phyloP scores from a whole-genome alignment of 2,329 filamentous ascomycete species.

The Monosporascus cannonballus region DNA sequence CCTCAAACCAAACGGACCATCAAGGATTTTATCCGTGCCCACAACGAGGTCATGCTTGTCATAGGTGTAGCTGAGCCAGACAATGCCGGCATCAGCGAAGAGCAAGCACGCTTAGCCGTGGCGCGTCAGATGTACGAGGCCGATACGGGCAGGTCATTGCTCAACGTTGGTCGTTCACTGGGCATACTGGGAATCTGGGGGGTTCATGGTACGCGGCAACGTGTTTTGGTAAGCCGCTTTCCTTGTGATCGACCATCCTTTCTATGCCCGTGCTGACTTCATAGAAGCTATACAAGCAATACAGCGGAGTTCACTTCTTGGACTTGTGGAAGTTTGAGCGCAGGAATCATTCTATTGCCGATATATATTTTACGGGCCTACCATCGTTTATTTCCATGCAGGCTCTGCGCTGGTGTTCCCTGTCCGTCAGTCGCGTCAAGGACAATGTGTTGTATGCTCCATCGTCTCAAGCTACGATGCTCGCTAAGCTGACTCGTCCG shows the following conservation, averaged over 20 bases:
- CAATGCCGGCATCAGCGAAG: constrained; percentile 33
- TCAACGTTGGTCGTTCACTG: constrained; percentile 27
- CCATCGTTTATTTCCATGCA: constrained; percentile 32
- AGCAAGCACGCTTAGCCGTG: constrained; percentile 29
- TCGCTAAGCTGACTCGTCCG: background rate
- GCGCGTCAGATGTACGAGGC: constrained; percentile 44
- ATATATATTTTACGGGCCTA: constrained; percentile 32
- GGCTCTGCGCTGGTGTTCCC: constrained; percentile 23
- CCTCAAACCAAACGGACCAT: constrained; percentile 48
- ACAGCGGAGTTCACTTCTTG: constrained; percentile 43
- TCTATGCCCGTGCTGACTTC: constrained; percentile 3
- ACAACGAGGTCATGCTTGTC: constrained; percentile 59
- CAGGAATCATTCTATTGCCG: constrained; percentile 24
- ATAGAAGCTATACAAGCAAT: constrained; percentile 44
- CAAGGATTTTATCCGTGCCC: constrained; percentile 50
- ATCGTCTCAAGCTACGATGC: constrained; percentile 7
- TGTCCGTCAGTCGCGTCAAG: constrained; percentile 10
- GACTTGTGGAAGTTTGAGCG: constrained; percentile 32
- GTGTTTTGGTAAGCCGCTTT: constrained; percentile 40
- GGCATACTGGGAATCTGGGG: constrained; percentile 45
- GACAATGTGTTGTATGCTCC: constrained; percentile 19
- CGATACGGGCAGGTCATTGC: constrained; percentile 34
- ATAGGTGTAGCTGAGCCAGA: constrained; percentile 58
- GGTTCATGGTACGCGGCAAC: constrained; percentile 44
- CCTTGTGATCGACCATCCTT: background rate